These are phyloP conservation scores for Exophiala mesophila DNA, from an alignment of 2,329 filamentous ascomycete species.

Conservation along the genomic window DNA sequence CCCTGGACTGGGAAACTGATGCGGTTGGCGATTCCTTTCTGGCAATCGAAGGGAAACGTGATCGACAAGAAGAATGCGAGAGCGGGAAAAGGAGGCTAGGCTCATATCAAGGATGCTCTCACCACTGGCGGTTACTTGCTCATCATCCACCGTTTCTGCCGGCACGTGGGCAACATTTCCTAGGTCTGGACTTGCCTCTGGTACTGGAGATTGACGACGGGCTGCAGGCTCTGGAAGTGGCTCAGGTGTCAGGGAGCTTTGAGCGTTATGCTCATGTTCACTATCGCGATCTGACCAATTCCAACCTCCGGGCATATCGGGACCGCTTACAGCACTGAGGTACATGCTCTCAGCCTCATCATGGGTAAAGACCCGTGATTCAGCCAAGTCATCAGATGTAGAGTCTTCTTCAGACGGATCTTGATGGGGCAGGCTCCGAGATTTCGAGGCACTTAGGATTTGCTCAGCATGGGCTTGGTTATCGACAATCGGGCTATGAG, in stretches of 20 bases:
- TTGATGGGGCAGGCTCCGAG: not conserved
- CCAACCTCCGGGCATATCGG: conserved; percentile 20
- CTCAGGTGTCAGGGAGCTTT: not conserved
- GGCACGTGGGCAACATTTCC: too few relatives aligned
- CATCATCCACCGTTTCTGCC: not conserved
- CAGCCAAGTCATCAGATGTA: conserved; percentile 35
- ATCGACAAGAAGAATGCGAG: conserved; percentile 15
- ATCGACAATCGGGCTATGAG: conserved; percentile 6
- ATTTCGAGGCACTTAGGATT: not conserved
- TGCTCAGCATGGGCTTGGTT: conserved; percentile 13
- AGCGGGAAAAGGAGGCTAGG: conserved; percentile 18
- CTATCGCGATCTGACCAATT: conserved; percentile 8
- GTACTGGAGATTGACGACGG: not conserved
- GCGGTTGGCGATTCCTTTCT: not conserved
- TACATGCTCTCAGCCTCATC: conserved; percentile 50
- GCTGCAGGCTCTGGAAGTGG: too few relatives aligned
- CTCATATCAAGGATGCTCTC: conserved; percentile 16
- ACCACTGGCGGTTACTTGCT: conserved; percentile 8
- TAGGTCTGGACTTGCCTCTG: not conserved
- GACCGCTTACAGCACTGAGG: conserved; percentile 51
- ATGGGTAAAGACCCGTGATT: conserved; percentile 45
- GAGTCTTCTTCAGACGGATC: not conserved
- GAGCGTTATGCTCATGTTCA: not conserved
- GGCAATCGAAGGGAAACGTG: conserved; percentile 10
- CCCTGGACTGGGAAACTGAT: not conserved